Evolutionary conservation across 768 basidiomycete species (phyloP).

Genomic region (Termitomyces sp.): DNA sequence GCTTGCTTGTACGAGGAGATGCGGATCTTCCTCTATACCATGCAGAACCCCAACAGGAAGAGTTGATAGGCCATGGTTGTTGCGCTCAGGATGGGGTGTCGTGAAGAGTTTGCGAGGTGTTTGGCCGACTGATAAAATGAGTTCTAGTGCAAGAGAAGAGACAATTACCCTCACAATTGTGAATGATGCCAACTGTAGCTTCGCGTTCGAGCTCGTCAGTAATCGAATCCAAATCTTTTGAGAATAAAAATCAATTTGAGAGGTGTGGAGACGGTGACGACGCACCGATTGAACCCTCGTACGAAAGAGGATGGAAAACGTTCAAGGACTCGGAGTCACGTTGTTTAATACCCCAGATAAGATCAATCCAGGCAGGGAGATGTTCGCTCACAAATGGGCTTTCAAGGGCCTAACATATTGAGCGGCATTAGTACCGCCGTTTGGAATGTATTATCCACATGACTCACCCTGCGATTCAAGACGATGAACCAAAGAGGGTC

Average conservation of each 20-base stretch:
- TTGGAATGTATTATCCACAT: not conserved
- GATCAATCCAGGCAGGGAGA: conserved; percentile 87
- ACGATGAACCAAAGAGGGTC: conserved; percentile 83
- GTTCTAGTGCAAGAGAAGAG: not conserved
- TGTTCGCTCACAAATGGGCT: conserved; percentile 83
- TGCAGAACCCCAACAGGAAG: conserved; percentile 69
- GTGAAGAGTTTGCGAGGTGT: conserved; percentile 86
- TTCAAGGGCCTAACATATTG: conserved; percentile 66
- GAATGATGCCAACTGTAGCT: conserved; percentile 92
- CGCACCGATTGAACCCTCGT: conserved; percentile 83
- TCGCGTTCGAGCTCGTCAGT: conserved; percentile 84
- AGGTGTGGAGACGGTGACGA: not conserved
- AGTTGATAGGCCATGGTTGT: conserved; percentile 65
- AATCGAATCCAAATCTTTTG: conserved; percentile 78
- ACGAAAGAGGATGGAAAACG: conserved; percentile 90
- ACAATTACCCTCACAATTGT: conserved; percentile 65
- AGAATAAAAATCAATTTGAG: not conserved
- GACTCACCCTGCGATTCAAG: conserved; percentile 64
- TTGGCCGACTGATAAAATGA: conserved; percentile 65
- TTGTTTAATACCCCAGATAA: conserved; percentile 90
- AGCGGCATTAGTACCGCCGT: not conserved
- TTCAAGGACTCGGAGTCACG: conserved; percentile 74
- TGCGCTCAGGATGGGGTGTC: conserved; percentile 70
- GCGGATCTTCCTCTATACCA: conserved; percentile 83
- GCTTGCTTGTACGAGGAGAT: conserved; percentile 56